Evolutionary conservation across 169 alveolate species (phyloP), one percentile per base, ranked within the genome.

Genomic region (Plasmodium falciparum): DNA sequence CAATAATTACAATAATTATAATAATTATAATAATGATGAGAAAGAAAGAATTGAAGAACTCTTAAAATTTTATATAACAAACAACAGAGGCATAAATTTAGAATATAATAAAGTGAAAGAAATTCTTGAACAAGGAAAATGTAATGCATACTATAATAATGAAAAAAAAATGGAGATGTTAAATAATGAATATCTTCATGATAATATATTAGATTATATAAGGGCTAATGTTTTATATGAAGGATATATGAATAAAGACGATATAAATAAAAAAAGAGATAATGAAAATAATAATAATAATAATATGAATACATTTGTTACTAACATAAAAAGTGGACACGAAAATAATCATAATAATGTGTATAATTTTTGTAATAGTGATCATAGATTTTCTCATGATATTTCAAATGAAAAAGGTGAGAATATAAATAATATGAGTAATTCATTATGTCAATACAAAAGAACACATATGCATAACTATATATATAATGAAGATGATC

Each of bases 1-100:
- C 5, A 15, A 52, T 12, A 11, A 13, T 33, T 20, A 47, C 49
- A n/a, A n/a, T n/a, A 52, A 52, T 6, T 5, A 26, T 9, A 6
- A 56, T n/a, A 7, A 56, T 72, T 50, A 61, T 15, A 72, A 72
- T 3, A 72, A 50, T 39, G 22, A 72, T 22, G 67, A 49, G 9
- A 72, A 17, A 20, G 47, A 72, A 2, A 49, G 13, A 15, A 72
- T 72, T 0, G 15, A 61, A 9, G 66, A 72, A 58, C 49, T 72
- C n/a, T 12, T 72, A 52, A 13, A 22, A 11, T 65, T 49, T 13
- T 58, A 72, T 49, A 61, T 62, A 7, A 29, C 45, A 6, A 15
- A 72, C 26, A 72, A 49, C 13, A n/a, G 24, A 33, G 7, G 7
- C 7, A 33, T 33, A 33, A 33, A 33, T 33, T 33, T 6, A 33